phyloP scores from a whole-genome alignment of 495 filamentous ascomycete genomes.

The Penicillium lividum region DNA sequence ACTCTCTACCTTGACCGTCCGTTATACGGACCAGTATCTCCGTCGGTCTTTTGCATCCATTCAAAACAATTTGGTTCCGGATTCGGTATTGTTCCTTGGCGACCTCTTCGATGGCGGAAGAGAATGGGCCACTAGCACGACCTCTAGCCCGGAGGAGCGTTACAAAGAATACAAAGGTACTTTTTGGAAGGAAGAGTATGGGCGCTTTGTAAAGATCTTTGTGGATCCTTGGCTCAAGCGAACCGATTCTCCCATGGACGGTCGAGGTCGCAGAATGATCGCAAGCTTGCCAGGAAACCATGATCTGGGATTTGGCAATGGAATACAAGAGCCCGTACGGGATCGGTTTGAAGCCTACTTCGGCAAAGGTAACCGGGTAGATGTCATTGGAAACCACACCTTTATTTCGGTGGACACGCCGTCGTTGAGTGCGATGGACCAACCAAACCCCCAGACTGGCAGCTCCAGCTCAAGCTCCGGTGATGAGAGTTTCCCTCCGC shows the following conservation, averaged over 20 bases:
- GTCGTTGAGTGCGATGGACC: conserved; percentile 73
- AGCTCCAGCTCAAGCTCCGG: conserved; percentile 32
- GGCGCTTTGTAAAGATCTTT: conserved; percentile 78
- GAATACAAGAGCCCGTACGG: conserved; percentile 75
- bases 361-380: conserved; percentile 82
- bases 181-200: conserved; percentile 84
- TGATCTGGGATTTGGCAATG: conserved; percentile 89
- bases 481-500: conserved; percentile 44
- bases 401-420: conserved; percentile 90
- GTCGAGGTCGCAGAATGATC: conserved; percentile 64
- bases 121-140: conserved; percentile 80
- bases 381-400: conserved; percentile 91
- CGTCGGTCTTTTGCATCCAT: conserved; percentile 74
- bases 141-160: conserved; percentile 64
- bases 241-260: conserved; percentile 36
- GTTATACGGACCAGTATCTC: conserved; percentile 87
- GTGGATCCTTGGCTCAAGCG: conserved; percentile 58
- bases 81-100: conserved; percentile 86
- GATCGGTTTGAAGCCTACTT: conserved; percentile 86
- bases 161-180: conserved; percentile 74
- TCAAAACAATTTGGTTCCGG: conserved; percentile 68
- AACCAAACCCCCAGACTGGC: conserved; percentile 50
- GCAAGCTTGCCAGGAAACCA: conserved; percentile 91
- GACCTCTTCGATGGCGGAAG: conserved; percentile 96
- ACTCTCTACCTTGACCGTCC: conserved; percentile 72